Base-by-base conservation (phyloP, 1,139 yeast species). In the Suhomyces anneliseae region DNA sequence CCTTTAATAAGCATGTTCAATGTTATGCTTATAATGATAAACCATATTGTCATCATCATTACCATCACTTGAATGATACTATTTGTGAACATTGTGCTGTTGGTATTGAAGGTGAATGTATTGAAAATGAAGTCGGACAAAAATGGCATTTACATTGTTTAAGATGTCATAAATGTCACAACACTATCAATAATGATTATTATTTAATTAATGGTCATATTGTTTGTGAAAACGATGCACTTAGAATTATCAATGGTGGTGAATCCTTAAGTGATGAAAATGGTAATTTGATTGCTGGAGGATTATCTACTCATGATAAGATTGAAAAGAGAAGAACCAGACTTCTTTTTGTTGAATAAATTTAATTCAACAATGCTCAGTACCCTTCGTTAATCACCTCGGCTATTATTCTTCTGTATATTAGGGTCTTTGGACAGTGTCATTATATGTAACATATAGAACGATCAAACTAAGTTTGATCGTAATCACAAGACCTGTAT, bases 91-190 rank as follows among this genome's bases (percentile, higher is more conserved):
- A 74, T 12, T 93, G 99, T 65, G 72, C 78, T 8, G 60, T 60
- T 6, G 96, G 96, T 15, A 89, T 93, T 45, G 97, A 93, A 65
- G 99, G 99, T 11, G 83, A 82, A 60, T 93, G 98, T 64, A 75
- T 92, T 44, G 96, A 89, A 61, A 87, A 83, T 58, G 92, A 85
- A 59, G 65, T 80, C 40, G 64, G 68, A 42, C 88, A 84, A 58
- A 78, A 85, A 52, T 87, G 86, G 75, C 95, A 87, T 61, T 66
- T 77, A 27, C 64, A 73, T 37, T 87, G 95, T 63, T 71, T 87
- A 55, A 74, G 65, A 44, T 87, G 93, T 65, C 63, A 68, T 43
- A 65, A 70, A 40, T 86, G 95, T 64, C 61, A 66, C 24, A 53
- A 58, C 7, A 56, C 59, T 8, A 85, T 86, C 44, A 63, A 62